Evolutionary conservation across 2,329 filamentous ascomycete species (phyloP).

Genomic region (Exophiala alcalophila): DNA sequence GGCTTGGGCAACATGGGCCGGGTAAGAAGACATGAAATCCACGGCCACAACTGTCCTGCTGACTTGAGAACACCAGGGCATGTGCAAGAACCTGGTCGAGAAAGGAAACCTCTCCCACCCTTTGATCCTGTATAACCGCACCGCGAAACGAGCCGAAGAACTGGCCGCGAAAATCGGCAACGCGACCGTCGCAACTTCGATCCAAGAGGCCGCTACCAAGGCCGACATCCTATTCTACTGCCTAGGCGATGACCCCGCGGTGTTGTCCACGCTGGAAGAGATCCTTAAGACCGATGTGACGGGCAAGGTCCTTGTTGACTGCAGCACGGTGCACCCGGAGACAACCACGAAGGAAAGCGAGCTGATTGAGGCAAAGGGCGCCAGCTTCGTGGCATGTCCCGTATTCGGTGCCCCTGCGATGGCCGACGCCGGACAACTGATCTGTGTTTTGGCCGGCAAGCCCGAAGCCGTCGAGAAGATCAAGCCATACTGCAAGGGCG

Average conservation of each 20-base stretch:
- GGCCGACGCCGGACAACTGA: conserved; percentile 65
- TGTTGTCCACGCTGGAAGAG: conserved; percentile 59
- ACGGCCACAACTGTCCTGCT: no score
- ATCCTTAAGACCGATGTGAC: conserved; percentile 57
- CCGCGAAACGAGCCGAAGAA: conserved; percentile 37
- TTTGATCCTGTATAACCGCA: conserved; percentile 69
- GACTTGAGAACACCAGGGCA: conserved; percentile 58
- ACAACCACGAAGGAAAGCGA: conserved; percentile 67
- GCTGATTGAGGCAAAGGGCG: conserved; percentile 58
- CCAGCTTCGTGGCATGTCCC: conserved; percentile 70
- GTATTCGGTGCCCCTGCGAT: conserved; percentile 44
- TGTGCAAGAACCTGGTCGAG: conserved; percentile 77
- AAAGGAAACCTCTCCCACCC: conserved; percentile 71
- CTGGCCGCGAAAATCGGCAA: conserved; percentile 54
- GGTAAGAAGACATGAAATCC: no score
- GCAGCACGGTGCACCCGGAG: conserved; percentile 82
- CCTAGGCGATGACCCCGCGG: conserved; percentile 72
- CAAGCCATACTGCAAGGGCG: conserved; percentile 68
- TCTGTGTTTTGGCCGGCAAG: conserved; percentile 71
- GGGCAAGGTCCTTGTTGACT: conserved; percentile 80
- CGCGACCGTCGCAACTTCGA: conserved; percentile 60
- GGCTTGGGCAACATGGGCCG: conserved; percentile 86
- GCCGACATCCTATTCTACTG: conserved; percentile 81
- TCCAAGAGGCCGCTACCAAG: conserved; percentile 63
- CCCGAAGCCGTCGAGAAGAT: conserved; percentile 59